These are phyloP conservation scores for Piper longum DNA, from an alignment of 164 flowering plant species.

Conservation along the genomic window DNA sequence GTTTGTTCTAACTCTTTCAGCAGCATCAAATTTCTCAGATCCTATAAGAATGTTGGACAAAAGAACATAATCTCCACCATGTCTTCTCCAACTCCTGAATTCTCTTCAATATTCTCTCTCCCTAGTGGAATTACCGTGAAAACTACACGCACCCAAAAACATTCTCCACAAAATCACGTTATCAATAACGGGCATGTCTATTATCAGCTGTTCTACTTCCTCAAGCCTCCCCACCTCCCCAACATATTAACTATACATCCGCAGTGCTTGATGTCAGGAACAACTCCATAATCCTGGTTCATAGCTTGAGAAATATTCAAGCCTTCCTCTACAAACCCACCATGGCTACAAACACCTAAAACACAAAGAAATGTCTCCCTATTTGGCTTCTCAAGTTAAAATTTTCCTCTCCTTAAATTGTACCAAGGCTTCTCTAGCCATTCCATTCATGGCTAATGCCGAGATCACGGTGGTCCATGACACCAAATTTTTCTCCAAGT, in stretches of 20 bases:
- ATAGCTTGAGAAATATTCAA: conserved; percentile 8
- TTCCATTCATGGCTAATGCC: conserved; percentile 16
- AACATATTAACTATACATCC: conserved; percentile 19
- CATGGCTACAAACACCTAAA: conserved; percentile 20
- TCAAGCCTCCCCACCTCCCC: conserved; percentile 20
- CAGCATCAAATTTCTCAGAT: conserved; percentile 18
- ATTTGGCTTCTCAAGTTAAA: conserved; percentile 12
- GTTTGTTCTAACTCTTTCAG: conserved; percentile 8
- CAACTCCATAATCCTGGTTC: conserved; percentile 8
- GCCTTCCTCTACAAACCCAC: conserved; percentile 18
- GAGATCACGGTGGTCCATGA: conserved; percentile 16
- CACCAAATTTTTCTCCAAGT: conserved; percentile 9
- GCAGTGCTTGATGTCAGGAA: conserved; percentile 15
- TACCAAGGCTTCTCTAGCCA: conserved; percentile 10
- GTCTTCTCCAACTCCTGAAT: conserved; percentile 10
- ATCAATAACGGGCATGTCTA: conserved; percentile 9
- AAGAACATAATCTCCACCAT: conserved; percentile 17
- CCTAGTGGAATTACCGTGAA: conserved; percentile 15
- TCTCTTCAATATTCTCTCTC: conserved; percentile 9
- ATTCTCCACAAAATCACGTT: conserved; percentile 18
- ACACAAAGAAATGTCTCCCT: conserved; percentile 15
- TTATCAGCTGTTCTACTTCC: conserved; percentile 15
- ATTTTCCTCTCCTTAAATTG: conserved; percentile 11
- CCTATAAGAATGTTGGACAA: conserved; percentile 14
- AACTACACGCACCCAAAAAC: conserved; percentile 17